Evolutionary conservation across 768 basidiomycete genomes (phyloP), one percentile per base, ranked within the genome.

Genomic region (Collybia sp.): DNA sequence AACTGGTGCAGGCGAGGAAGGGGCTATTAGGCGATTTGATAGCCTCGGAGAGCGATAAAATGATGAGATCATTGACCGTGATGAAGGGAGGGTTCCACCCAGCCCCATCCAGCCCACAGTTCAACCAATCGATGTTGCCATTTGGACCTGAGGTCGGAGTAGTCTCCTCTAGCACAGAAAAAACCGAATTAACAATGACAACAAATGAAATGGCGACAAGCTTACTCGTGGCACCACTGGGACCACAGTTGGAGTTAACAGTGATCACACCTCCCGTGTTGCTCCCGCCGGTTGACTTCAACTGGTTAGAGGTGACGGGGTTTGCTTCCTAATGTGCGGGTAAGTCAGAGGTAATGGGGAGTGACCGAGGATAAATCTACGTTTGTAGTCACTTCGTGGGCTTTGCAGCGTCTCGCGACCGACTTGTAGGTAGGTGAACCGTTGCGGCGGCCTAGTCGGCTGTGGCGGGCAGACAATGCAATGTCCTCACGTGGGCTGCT

Each of bases 81-180:
- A 93, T 64, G 46, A 62, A 59, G 12, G 89, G 87, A 13, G 92
- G 89, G 40, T 64, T 75, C 91, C 91, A 93, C 25, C 85, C 85
- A 30, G 58, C 58, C 30, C 53, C 58, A 37, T 74, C 68, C 45
- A 93, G 61, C 36, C 88, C 89, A 56, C 90, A 93, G 67, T 88
- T 89, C 53, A 92, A 62, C 77, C 83, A 92, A 44, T 79, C 69
- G 40, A 87, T 80, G 56, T 71, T 61, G n/a, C 85, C 85, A 56
- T 88, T 88, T 13, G 85, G 85, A 13, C 87, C 87, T 34, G 67
- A 64, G 18, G 69, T 63, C 6, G 61, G 54, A 3, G 77, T 81
- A 50, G 73, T 65, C 34, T 77, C 47, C 54, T 55, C 83, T 86
- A 56, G 17, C n/a, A n/a, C 17, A 12, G 16, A 17, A 38, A 30